phyloP scores from a whole-genome alignment of 2,329 filamentous ascomycete species.

The Thermothelomyces thermophilus region DNA sequence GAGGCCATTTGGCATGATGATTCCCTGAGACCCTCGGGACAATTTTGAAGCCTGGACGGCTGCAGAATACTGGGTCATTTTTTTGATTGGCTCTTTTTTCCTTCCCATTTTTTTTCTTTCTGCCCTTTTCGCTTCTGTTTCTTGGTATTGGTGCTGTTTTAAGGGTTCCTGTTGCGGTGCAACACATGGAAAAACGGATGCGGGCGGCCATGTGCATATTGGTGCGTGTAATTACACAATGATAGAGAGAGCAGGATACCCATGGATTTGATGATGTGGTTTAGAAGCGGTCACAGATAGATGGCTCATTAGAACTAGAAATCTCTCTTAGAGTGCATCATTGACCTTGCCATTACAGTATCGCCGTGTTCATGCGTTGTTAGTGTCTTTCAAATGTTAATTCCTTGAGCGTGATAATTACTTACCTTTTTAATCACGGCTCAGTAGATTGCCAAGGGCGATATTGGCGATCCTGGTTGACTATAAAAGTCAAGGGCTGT shows the following conservation, averaged over 20 bases:
- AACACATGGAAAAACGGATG: not conserved
- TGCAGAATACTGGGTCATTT: not conserved
- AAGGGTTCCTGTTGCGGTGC: slow-evolving; percentile 4
- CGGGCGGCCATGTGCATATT: slow-evolving; percentile 9
- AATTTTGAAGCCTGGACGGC: not conserved
- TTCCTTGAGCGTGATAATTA: too few relatives aligned
- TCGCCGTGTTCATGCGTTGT: too few relatives aligned
- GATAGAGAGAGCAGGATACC: slow-evolving; percentile 11
- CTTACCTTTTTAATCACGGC: too few relatives aligned
- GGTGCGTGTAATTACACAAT: slow-evolving; percentile 5
- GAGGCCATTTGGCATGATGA: too few relatives aligned
- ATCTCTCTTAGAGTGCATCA: not conserved
- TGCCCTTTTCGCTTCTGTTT: not conserved
- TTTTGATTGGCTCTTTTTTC: not conserved
- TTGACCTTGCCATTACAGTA: too few relatives aligned
- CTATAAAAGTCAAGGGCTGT: too few relatives aligned
- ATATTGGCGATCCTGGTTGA: too few relatives aligned
- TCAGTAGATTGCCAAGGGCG: too few relatives aligned
- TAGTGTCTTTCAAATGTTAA: too few relatives aligned
- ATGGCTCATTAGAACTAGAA: not conserved
- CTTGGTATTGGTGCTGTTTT: not conserved
- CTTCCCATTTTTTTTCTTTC: not conserved
- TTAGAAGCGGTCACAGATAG: slow-evolving; percentile 4
- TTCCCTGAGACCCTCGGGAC: not conserved
- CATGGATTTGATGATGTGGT: not conserved